phyloP scores from a whole-genome alignment of 2,329 filamentous ascomycete genomes.

The Colletotrichum godetiae region DNA sequence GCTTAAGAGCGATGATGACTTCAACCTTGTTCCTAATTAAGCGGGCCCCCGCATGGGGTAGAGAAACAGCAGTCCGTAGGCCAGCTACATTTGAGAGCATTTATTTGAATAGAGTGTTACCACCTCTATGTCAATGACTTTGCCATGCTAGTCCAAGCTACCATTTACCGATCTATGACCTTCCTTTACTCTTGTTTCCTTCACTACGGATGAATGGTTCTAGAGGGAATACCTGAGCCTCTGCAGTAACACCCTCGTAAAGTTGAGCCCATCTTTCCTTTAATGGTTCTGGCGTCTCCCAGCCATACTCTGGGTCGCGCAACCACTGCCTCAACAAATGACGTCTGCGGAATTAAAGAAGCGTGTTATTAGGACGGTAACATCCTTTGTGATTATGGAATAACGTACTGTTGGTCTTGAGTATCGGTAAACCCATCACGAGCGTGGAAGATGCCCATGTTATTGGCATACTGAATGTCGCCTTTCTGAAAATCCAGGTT shows the following conservation, averaged over 20 bases:
- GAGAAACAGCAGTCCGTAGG: too few species aligned
- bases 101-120: neutral
- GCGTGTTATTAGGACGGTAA: conserved; percentile 20
- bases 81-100: too few species aligned
- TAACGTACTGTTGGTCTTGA: conserved; percentile 54
- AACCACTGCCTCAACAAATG: conserved; percentile 64
- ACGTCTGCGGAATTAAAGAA: conserved; percentile 49
- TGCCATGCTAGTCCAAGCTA: neutral
- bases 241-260: conserved; percentile 62
- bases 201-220: conserved; percentile 54
- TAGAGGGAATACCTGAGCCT: conserved; percentile 66
- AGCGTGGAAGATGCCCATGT: conserved; percentile 64
- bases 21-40: too few species aligned
- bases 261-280: conserved; percentile 62
- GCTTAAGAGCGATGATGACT: too few species aligned
- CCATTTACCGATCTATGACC: neutral
- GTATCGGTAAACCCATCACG: conserved; percentile 61
- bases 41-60: too few species aligned
- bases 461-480: conserved; percentile 68
- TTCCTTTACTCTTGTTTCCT: conserved; percentile 34
- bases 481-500: conserved; percentile 60
- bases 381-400: too few species aligned
- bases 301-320: conserved; percentile 60
- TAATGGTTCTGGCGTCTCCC: conserved; percentile 58
- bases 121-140: neutral